phyloP scores from a whole-genome alignment of 768 basidiomycete genomes.

The Boletellus ananiceps region DNA sequence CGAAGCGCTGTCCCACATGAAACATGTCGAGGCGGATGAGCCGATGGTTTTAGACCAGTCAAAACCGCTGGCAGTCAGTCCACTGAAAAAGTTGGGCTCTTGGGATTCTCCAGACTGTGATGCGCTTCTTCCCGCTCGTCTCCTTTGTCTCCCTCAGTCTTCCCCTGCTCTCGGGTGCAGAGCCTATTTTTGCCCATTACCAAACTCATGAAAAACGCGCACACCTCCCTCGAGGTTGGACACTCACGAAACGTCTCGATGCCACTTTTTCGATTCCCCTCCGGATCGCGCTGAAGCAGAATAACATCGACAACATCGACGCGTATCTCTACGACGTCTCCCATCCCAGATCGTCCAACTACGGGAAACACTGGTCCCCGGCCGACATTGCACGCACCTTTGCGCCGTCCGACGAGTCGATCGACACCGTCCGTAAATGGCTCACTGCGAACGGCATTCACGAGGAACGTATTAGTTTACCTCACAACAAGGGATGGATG shows the following conservation, averaged over 20 bases:
- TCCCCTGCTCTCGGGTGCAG: slow-evolving; percentile 14
- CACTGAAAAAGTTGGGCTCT: not conserved
- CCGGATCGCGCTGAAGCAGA: slow-evolving; percentile 31
- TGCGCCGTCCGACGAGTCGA: slow-evolving; percentile 20
- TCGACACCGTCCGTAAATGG: slow-evolving; percentile 27
- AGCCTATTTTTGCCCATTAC: slow-evolving; percentile 14
- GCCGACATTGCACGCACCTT: slow-evolving; percentile 24
- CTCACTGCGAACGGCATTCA: slow-evolving; percentile 21
- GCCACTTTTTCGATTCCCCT: slow-evolving; percentile 27
- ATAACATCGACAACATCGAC: slow-evolving; percentile 24
- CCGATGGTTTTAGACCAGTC: too few species aligned
- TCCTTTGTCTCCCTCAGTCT: slow-evolving; percentile 5
- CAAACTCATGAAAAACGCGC: slow-evolving; percentile 39
- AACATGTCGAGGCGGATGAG: too few species aligned
- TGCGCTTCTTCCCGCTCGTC: slow-evolving; percentile 12
- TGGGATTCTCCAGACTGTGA: not conserved
- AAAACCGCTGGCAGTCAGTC: too few species aligned
- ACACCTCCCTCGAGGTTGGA: slow-evolving; percentile 35
- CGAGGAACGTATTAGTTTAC: slow-evolving; percentile 14
- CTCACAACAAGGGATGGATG: slow-evolving; percentile 22
- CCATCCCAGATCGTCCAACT: slow-evolving; percentile 31
- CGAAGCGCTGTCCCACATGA: too few species aligned
- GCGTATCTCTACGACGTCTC: slow-evolving; percentile 24
- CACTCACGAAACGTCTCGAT: slow-evolving; percentile 32
- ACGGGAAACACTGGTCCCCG: slow-evolving; percentile 29